Percentiles rank a stretch among this genome's conserved stretches.
phyloP scores from a whole-genome alignment of 176 grass and related monocot species.

The barley (Hordeum vulgare) region DNA sequence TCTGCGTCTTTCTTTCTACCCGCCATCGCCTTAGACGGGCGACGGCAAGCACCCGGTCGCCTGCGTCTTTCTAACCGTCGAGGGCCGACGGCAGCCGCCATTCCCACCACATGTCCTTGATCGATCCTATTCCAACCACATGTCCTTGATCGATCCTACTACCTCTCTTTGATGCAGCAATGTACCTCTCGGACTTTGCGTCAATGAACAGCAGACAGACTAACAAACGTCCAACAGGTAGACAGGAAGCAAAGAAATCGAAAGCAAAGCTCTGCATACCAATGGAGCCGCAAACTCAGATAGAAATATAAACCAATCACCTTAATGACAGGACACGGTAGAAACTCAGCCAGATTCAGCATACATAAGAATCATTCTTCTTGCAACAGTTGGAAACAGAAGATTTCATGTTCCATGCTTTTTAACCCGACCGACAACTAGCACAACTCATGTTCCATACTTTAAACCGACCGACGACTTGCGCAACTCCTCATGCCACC shows the following conservation, averaged over 20 bases:
- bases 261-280: neutral
- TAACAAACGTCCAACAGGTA: too few relatives aligned
- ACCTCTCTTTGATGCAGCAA: neutral
- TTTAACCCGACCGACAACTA: neutral
- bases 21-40: too few relatives aligned
- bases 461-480: neutral
- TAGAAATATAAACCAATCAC: neutral
- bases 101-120: too few relatives aligned
- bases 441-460: neutral
- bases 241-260: too few relatives aligned
- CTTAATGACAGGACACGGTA: constrained; percentile 16
- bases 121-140: too few relatives aligned
- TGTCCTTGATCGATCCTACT: neutral
- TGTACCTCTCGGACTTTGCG: too few relatives aligned
- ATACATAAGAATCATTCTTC: constrained; percentile 12
- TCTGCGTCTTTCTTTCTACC: constrained; percentile 27
- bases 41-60: constrained; percentile 47
- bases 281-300: neutral
- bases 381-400: neutral
- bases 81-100: constrained; percentile 33
- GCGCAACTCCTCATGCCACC: constrained; percentile 11
- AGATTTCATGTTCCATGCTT: neutral
- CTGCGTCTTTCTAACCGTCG: constrained; percentile 26
- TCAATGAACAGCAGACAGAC: neutral
- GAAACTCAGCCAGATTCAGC: constrained; percentile 16